Evolutionary conservation across 2,329 filamentous ascomycete genomes (phyloP).

Genomic region (Neonectria punicea): DNA sequence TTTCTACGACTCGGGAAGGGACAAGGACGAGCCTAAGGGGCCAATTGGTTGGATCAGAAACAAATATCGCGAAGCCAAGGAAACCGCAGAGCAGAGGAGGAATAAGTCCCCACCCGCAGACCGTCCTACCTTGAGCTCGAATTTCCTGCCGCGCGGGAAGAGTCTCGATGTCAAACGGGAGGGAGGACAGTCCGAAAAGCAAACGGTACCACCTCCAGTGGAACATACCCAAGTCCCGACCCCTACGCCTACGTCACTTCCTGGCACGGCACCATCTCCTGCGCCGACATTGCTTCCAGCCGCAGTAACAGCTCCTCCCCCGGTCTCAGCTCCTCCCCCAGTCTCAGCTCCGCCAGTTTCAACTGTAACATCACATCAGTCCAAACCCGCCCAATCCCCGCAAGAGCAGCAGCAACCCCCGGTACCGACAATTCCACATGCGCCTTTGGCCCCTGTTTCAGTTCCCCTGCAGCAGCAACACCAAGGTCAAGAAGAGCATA

Average conservation of each 20-base stretch:
- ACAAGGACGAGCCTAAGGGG: constrained; percentile 62
- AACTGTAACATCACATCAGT: not conserved
- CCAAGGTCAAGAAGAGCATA: constrained; percentile 14
- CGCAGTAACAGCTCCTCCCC: constrained; percentile 14
- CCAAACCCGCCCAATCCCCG: constrained; percentile 8
- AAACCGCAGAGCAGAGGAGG: constrained; percentile 64
- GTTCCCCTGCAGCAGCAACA: constrained; percentile 4
- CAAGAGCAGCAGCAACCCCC: constrained; percentile 9
- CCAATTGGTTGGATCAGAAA: constrained; percentile 68
- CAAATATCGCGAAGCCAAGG: constrained; percentile 70
- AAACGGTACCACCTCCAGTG: constrained; percentile 1
- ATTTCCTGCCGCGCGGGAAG: constrained; percentile 55
- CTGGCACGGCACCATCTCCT: constrained; percentile 15
- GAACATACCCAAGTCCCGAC: constrained; percentile 25
- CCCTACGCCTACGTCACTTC: constrained; percentile 23
- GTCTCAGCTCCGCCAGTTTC: not conserved
- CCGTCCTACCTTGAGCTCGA: constrained; percentile 41
- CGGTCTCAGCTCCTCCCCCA: not conserved
- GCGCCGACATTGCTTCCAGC: constrained; percentile 6
- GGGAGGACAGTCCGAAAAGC: constrained; percentile 30
- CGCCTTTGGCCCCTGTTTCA: not conserved
- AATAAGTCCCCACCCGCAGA: constrained; percentile 65
- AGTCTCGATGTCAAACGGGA: constrained; percentile 61
- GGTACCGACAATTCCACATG: not conserved
- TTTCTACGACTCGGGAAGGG: constrained; percentile 52